Conservation (phyloP, 441 rosid genomes). For the Erodium chrysanthum region DNA sequence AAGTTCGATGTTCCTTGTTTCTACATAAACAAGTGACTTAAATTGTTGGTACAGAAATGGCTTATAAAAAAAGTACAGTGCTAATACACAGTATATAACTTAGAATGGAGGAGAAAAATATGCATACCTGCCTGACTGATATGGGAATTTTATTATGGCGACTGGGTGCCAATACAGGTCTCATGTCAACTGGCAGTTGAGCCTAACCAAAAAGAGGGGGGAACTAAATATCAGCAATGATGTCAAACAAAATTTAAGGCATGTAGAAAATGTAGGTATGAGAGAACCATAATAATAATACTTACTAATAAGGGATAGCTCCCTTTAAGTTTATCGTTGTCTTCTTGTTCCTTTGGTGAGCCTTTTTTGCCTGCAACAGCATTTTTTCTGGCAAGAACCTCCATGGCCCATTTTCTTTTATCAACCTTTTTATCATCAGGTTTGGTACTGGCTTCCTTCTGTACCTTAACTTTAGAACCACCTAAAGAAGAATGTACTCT, state of each 20-base stretch:
- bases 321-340: slow-evolving; percentile 51
- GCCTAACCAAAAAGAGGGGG: slow-evolving; percentile 41
- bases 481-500: slow-evolving; percentile 28
- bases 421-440: slow-evolving; percentile 59
- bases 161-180: slow-evolving; percentile 58
- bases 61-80: too few species aligned
- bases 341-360: slow-evolving; percentile 45
- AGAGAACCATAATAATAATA: slow-evolving; percentile 7
- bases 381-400: slow-evolving; percentile 89
- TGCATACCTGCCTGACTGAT: slow-evolving; percentile 77
- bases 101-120: slow-evolving; percentile 17
- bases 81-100: background rate
- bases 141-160: slow-evolving; percentile 73
- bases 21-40: too few species aligned
- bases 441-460: slow-evolving; percentile 32
- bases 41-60: too few species aligned
- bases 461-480: slow-evolving; percentile 27
- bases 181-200: slow-evolving; percentile 82
- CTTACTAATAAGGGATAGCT: slow-evolving; percentile 78
- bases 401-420: slow-evolving; percentile 91
- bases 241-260: slow-evolving; percentile 10
- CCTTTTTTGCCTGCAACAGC: slow-evolving; percentile 46
- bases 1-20: too few species aligned
- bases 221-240: slow-evolving; percentile 18
- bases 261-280: background rate